phyloP scores from a whole-genome alignment of 371 early-diverging fungal genomes.

The Mucor ambiguus region DNA sequence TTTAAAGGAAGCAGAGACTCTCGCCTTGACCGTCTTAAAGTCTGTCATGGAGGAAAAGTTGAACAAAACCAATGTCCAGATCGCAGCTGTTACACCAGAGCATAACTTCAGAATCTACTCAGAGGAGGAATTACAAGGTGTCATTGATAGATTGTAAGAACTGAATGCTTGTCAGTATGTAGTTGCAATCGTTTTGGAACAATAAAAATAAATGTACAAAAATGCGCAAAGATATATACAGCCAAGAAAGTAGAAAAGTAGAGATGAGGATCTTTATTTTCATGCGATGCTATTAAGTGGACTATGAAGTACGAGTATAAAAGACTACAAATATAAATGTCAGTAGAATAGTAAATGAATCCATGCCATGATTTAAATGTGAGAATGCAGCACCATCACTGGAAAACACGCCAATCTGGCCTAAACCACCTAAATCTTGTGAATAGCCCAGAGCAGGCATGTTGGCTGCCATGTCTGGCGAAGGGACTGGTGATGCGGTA shows the following conservation, averaged over 20 bases:
- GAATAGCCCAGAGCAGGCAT: not conserved
- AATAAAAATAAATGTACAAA: not conserved
- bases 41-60: slow-evolving; percentile 99
- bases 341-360: slow-evolving; percentile 7
- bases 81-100: slow-evolving; percentile 89
- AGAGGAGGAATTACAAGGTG: slow-evolving; percentile 71
- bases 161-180: not conserved
- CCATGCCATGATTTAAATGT: slow-evolving; percentile 4
- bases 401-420: slow-evolving; percentile 14
- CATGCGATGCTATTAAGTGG: not conserved
- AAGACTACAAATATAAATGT: slow-evolving; percentile 5
- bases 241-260: not conserved
- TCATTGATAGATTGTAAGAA: slow-evolving; percentile 65
- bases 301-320: not conserved
- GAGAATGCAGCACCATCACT: not conserved
- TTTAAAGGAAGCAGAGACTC: slow-evolving; percentile 84
- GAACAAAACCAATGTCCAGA: slow-evolving; percentile 92
- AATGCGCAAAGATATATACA: too few species aligned
- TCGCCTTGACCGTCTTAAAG: slow-evolving; percentile 96
- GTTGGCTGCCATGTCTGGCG: not conserved
- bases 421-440: slow-evolving; percentile 9
- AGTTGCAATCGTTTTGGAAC: not conserved
- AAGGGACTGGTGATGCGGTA: not conserved
- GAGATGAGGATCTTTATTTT: not conserved
- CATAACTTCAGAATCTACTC: slow-evolving; percentile 77